phyloP scores from a whole-genome alignment of 1,139 yeast genomes.

The Yamadazyma diospyri region DNA sequence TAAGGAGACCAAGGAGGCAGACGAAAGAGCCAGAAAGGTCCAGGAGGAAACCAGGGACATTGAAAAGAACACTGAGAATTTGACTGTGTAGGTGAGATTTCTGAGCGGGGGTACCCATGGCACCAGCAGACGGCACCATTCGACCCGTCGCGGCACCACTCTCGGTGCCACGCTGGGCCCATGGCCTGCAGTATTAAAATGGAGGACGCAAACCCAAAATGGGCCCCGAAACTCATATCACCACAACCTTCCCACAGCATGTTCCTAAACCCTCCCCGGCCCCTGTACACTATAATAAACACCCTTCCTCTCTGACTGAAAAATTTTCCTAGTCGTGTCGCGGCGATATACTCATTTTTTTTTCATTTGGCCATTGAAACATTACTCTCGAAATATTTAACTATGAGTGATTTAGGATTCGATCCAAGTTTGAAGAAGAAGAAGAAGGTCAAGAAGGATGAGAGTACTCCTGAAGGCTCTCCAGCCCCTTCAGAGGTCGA shows the following conservation, averaged over 20 bases:
- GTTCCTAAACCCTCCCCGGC: neutral
- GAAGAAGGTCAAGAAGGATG: constrained; percentile 63
- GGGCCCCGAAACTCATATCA: neutral
- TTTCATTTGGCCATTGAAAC: constrained; percentile 6
- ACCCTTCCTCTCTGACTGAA: too few species aligned
- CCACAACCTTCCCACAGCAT: neutral
- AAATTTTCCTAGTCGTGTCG: constrained; percentile 9
- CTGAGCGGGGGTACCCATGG: too few species aligned
- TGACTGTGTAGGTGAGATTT: constrained; percentile 2
- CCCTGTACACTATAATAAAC: neutral
- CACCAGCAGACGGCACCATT: too few species aligned
- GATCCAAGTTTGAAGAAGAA: constrained; percentile 81
- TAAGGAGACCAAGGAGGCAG: constrained; percentile 46
- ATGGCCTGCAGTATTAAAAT: neutral
- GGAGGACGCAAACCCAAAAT: neutral
- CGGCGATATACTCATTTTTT: constrained; percentile 4
- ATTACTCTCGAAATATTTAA: constrained; percentile 5
- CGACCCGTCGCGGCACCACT: too few species aligned
- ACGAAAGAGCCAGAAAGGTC: constrained; percentile 36
- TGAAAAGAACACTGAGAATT: constrained; percentile 11
- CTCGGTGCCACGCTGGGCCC: too few species aligned
- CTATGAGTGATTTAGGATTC: constrained; percentile 64
- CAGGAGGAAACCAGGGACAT: constrained; percentile 14
- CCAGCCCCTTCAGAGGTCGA: constrained; percentile 39
- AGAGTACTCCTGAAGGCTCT: constrained; percentile 29